Evolutionary conservation across 2,329 filamentous ascomycete genomes (phyloP).

Genomic region (Arthrobotrys iridis): DNA sequence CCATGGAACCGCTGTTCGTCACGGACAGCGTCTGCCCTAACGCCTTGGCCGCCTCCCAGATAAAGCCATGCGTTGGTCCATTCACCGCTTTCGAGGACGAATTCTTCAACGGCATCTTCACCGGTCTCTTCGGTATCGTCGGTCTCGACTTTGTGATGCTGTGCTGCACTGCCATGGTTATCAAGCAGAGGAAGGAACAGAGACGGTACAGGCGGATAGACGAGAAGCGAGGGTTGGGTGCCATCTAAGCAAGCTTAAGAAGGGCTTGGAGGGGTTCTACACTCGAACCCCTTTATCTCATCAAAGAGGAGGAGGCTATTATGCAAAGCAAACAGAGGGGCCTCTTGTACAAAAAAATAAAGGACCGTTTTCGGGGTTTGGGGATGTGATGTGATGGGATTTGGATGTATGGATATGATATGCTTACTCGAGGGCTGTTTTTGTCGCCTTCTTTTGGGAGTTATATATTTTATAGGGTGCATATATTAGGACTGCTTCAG

Average conservation of each 20-base stretch:
- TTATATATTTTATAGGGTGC: background rate
- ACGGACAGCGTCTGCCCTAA: slow-evolving; percentile 75
- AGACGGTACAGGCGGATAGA: slow-evolving; percentile 82
- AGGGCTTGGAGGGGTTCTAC: too few relatives aligned
- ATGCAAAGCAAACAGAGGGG: background rate
- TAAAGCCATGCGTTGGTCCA: slow-evolving; percentile 74
- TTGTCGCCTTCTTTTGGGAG: background rate
- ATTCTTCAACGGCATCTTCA: slow-evolving; percentile 80
- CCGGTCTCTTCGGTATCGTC: slow-evolving; percentile 80
- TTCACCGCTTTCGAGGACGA: slow-evolving; percentile 75
- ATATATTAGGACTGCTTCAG: slow-evolving; percentile 13
- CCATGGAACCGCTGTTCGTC: slow-evolving; percentile 76
- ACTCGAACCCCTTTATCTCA: background rate
- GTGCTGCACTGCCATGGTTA: slow-evolving; percentile 76
- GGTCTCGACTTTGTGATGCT: slow-evolving; percentile 76
- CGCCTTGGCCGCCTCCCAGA: slow-evolving; percentile 74
- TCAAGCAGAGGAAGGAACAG: slow-evolving; percentile 82
- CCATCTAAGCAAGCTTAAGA: slow-evolving; percentile 62
- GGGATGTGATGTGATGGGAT: background rate
- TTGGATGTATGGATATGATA: background rate
- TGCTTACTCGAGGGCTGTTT: background rate
- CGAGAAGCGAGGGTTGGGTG: slow-evolving; percentile 73
- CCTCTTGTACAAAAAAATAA: slow-evolving; percentile 2
- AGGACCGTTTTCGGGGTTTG: background rate
- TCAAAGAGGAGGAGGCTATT: background rate